Conservation (phyloP, 192 early-diverging fungal species). For the Haplosporangium gracile region DNA sequence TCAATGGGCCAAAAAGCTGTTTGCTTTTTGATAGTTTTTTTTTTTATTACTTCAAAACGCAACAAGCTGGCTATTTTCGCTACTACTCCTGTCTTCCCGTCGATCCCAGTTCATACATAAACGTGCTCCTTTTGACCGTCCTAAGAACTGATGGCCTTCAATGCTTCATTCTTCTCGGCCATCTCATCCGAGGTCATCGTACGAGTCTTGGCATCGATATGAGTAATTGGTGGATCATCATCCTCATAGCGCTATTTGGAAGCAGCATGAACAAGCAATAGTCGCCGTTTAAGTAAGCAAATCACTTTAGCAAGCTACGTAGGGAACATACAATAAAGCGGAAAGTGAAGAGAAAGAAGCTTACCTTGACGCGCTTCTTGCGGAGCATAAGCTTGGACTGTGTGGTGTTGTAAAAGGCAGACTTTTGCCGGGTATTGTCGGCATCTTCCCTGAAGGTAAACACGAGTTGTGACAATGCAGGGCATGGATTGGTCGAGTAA, state of each 20-base stretch:
- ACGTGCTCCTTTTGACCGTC: neutral
- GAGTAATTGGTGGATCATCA: slow-evolving; percentile 47
- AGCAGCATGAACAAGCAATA: neutral
- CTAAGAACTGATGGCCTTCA: slow-evolving; percentile 39
- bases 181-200: slow-evolving; percentile 54
- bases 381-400: slow-evolving; percentile 56
- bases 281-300: neutral
- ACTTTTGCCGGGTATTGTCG: slow-evolving; percentile 31
- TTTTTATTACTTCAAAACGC: too few species aligned
- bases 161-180: slow-evolving; percentile 44
- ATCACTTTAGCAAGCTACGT: neutral
- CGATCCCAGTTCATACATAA: neutral
- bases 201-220: slow-evolving; percentile 48
- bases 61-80: too few species aligned
- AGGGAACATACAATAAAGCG: neutral
- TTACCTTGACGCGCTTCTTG: slow-evolving; percentile 56
- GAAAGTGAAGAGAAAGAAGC: neutral
- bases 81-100: too few species aligned
- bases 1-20: too few species aligned
- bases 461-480: slow-evolving; percentile 34
- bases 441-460: slow-evolving; percentile 47
- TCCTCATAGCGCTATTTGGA: slow-evolving; percentile 45
- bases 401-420: slow-evolving; percentile 53
- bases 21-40: too few species aligned
- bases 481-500: slow-evolving; percentile 50